Percentiles rank a stretch among this genome's conserved stretches.
Evolutionary conservation across 2,329 filamentous ascomycete species (phyloP).

Genomic region (Neopestalotiopsis clavispora): DNA sequence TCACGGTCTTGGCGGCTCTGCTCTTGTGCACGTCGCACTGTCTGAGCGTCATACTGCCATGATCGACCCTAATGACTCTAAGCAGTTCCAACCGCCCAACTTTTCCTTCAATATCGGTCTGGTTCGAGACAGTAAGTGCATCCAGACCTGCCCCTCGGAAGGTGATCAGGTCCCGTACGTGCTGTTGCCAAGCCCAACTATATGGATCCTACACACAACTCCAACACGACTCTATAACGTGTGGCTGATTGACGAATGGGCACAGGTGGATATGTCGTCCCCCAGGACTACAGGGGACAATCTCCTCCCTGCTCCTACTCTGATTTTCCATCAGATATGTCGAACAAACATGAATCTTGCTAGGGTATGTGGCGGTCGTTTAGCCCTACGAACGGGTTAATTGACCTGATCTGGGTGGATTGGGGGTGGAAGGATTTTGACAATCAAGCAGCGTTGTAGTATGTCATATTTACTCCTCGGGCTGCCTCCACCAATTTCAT

Average conservation of each 20-base stretch:
- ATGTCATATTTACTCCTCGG: not conserved
- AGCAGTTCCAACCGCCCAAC: not conserved
- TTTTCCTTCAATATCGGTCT: not conserved
- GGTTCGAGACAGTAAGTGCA: not conserved
- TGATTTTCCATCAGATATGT: not conserved
- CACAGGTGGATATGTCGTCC: not conserved
- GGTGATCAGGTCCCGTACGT: not conserved
- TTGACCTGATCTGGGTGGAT: not conserved
- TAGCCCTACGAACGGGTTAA: not conserved
- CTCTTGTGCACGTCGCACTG: not conserved
- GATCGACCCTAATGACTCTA: not conserved
- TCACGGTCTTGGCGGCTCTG: not conserved
- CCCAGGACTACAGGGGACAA: not conserved
- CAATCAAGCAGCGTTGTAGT: not conserved
- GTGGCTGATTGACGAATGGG: not conserved
- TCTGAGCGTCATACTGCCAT: not conserved
- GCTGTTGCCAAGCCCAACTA: not conserved
- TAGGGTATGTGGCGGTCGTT: not conserved
- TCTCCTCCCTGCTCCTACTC: not conserved
- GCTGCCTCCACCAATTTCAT: not conserved
- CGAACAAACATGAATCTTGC: slow-evolving; percentile 11
- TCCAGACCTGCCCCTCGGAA: not conserved
- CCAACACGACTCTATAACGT: not conserved
- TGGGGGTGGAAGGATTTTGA: not conserved
- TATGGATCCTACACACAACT: not conserved